Base-by-base conservation (phyloP, 257 asterid genomes). In the Lithospermum erythrorhizon region DNA sequence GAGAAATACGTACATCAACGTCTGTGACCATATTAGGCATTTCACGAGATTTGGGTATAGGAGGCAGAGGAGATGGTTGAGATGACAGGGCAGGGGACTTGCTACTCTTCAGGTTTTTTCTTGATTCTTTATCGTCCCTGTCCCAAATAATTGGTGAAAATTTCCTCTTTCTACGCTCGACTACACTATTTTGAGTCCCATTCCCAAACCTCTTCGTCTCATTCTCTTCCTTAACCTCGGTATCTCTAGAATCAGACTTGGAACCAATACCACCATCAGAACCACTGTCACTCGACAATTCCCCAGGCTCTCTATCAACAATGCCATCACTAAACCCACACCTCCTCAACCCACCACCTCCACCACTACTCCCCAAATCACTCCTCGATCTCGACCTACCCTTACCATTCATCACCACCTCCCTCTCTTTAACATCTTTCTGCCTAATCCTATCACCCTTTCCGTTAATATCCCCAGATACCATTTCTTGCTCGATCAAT, bases 81-180 rank as follows among this genome's bases (percentile, higher is more conserved):
- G 45, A 57, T 18, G 63, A n/a, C 57, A 60, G 57, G 65, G 64
- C 75, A 19, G 71, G 64, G 4, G 65, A 64, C 53, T 63, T 76
- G 64, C 68, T 72, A 69, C 64, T 72, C 74, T 79, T 72, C 21
- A 63, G 64, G 21, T 65, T 51, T 69, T 68, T 70, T 65, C 60
- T 70, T 6, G 54, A 71, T 57, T 75, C 82, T 73, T 76, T 73
- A 66, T 81, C 85, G 65, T 85, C 95, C 70, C 85, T 79, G 65
- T 87, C 96, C 95, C 96, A 91, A 57, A 86, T 80, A 77, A 87
- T 83, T 21, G 98, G 98, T 0, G 95, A 83, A 66, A 78, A 87
- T 70, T 87, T 91, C 63, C 95, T 71, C 76, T 82, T 90, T 22
- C 75, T 88, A 69, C 56, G 75, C 66, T 57, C 72, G 51, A 61